These are phyloP conservation scores for Annulohypoxylon truncatum DNA, from an alignment of 2,329 filamentous ascomycete species.

Conservation along the genomic window DNA sequence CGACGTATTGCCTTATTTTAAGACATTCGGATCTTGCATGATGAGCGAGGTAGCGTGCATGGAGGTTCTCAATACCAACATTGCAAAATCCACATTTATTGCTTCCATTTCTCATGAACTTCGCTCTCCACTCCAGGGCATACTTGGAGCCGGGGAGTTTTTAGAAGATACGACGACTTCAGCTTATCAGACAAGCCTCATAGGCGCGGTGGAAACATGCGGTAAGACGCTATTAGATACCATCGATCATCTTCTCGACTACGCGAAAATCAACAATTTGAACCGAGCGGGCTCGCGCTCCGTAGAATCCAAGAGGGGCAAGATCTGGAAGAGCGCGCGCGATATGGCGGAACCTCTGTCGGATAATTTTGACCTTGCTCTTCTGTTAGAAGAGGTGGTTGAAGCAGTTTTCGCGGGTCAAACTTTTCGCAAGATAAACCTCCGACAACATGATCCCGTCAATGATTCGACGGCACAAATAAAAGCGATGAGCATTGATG, in stretches of 20 bases:
- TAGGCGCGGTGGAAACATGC: slow-evolving; percentile 59
- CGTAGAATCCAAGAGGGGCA: slow-evolving; percentile 40
- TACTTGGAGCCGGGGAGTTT: slow-evolving; percentile 64
- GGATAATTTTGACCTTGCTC: slow-evolving; percentile 49
- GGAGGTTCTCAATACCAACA: slow-evolving; percentile 62
- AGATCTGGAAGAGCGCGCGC: slow-evolving; percentile 38
- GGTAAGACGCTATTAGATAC: slow-evolving; percentile 62
- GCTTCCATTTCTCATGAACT: slow-evolving; percentile 70
- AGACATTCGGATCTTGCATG: slow-evolving; percentile 60
- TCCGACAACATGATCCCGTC: slow-evolving; percentile 33
- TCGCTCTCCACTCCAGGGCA: slow-evolving; percentile 67
- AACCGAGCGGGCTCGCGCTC: slow-evolving; percentile 45
- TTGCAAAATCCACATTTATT: slow-evolving; percentile 69
- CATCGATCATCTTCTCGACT: slow-evolving; percentile 61
- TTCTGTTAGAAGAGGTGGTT: slow-evolving; percentile 54
- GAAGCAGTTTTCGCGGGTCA: slow-evolving; percentile 55
- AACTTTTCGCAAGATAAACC: slow-evolving; percentile 50
- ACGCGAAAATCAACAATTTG: slow-evolving; percentile 55
- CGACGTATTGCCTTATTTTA: slow-evolving; percentile 50
- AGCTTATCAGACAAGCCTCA: slow-evolving; percentile 56
- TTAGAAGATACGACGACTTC: slow-evolving; percentile 57
- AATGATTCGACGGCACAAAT: slow-evolving; percentile 29
- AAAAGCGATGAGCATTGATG: slow-evolving; percentile 30
- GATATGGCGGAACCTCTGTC: slow-evolving; percentile 37
- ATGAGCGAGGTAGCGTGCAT: slow-evolving; percentile 68